Percentiles rank a stretch among this genome's conserved stretches.
phyloP scores from a whole-genome alignment of 768 basidiomycete genomes.

The Nidularia sp. region DNA sequence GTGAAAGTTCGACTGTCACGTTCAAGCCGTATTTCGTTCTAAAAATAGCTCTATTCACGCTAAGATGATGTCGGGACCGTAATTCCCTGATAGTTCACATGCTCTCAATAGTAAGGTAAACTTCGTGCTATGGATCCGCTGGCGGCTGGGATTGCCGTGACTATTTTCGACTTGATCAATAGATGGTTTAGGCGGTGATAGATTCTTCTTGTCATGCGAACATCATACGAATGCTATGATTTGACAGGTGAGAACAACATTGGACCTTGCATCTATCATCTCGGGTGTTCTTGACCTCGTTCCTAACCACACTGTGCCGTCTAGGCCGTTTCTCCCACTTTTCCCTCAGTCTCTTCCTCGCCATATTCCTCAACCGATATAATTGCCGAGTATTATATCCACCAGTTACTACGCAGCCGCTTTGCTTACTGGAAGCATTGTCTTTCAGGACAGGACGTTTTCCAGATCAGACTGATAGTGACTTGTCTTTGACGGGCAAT shows the following conservation, averaged over 20 bases:
- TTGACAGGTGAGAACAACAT: background rate
- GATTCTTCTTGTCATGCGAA: background rate
- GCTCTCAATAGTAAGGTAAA: background rate
- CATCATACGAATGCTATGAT: no score
- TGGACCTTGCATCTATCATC: background rate
- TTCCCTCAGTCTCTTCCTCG: background rate
- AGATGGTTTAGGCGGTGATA: background rate
- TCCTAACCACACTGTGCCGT: background rate
- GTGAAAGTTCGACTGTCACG: no score
- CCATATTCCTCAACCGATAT: no score
- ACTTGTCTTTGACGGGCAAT: no score
- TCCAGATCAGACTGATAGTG: no score
- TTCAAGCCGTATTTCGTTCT: no score
- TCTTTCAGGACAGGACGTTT: no score
- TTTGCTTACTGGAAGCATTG: no score
- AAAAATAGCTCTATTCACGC: no score
- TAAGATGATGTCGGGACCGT: background rate
- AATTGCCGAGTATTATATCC: no score
- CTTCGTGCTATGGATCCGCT: background rate
- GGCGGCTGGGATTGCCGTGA: background rate
- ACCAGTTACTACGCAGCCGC: no score
- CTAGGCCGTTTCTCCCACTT: background rate
- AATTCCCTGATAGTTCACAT: background rate
- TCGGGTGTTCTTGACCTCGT: background rate
- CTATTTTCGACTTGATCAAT: background rate